Percentiles rank a stretch among this genome's conserved stretches.
Evolutionary conservation across 1,284 basidiomycete species (phyloP).

Genomic region (Ustilago curta): DNA sequence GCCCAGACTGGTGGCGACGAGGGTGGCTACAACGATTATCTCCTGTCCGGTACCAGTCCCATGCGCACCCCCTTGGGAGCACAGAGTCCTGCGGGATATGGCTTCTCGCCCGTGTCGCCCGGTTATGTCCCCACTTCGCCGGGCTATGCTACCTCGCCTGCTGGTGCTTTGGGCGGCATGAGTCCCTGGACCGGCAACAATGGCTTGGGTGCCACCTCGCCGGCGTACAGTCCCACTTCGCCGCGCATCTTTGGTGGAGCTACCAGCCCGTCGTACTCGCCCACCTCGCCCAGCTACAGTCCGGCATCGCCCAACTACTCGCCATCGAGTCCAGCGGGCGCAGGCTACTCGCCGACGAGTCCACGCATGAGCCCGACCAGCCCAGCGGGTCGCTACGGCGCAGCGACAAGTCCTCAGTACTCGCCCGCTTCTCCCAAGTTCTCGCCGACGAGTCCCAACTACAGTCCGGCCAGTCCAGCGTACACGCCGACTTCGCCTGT

Average conservation of each 20-base stretch:
- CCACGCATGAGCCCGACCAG: constrained; percentile 63
- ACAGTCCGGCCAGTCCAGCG: constrained; percentile 72
- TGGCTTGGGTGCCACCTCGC: constrained; percentile 76
- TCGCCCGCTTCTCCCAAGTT: constrained; percentile 60
- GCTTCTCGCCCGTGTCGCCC: constrained; percentile 65
- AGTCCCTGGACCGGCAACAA: constrained; percentile 62
- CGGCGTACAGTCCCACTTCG: constrained; percentile 74
- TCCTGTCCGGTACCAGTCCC: constrained; percentile 85
- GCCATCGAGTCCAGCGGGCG: constrained; percentile 57
- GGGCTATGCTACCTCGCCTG: constrained; percentile 65
- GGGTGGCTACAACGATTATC: constrained; percentile 76
- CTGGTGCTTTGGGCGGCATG: constrained; percentile 76
- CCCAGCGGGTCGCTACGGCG: constrained; percentile 67
- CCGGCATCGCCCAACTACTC: constrained; percentile 63
- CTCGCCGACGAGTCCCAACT: constrained; percentile 63
- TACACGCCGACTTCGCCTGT: constrained; percentile 66
- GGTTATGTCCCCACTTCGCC: constrained; percentile 63
- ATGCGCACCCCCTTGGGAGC: constrained; percentile 68
- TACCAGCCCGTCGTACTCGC: constrained; percentile 73
- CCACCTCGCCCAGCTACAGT: constrained; percentile 72
- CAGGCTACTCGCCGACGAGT: constrained; percentile 65
- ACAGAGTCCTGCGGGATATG: constrained; percentile 64
- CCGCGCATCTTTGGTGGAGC: constrained; percentile 76
- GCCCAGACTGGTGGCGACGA: constrained; percentile 86
- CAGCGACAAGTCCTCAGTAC: constrained; percentile 72